Evolutionary conservation across 805 yeast species (phyloP).

Genomic region (Ogataea paraovalis): DNA sequence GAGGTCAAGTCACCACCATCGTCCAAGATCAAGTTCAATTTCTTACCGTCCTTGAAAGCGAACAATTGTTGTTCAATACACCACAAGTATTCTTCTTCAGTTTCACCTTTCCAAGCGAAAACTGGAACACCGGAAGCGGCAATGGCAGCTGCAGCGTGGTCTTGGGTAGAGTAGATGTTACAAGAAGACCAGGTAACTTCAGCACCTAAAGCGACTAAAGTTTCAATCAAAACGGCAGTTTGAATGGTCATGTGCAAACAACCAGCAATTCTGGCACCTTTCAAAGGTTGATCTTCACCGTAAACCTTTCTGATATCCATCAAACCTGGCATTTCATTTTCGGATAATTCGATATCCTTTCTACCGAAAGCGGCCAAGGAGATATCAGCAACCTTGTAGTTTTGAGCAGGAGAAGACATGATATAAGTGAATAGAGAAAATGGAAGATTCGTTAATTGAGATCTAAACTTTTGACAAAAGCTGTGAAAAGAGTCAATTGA

Average conservation of each 20-base stretch:
- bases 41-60: slow-evolving; percentile 93
- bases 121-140: slow-evolving; percentile 99
- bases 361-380: slow-evolving; percentile 99
- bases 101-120: slow-evolving; percentile 99
- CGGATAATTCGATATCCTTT: slow-evolving; percentile 98
- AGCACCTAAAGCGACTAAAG: slow-evolving; percentile 95
- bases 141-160: slow-evolving; percentile 99
- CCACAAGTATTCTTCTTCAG: slow-evolving; percentile 99
- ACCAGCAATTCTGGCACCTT: slow-evolving; percentile 98
- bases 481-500: not conserved
- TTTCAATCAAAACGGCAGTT: slow-evolving; percentile 98
- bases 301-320: slow-evolving; percentile 95
- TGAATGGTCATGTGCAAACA: slow-evolving; percentile 99
- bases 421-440: not conserved
- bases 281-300: slow-evolving; percentile 89
- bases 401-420: slow-evolving; percentile 61
- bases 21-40: slow-evolving; percentile 94
- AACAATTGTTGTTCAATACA: slow-evolving; percentile 99
- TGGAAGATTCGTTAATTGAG: not conserved
- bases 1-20: slow-evolving; percentile 99
- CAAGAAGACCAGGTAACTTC: slow-evolving; percentile 99
- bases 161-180: slow-evolving; percentile 99
- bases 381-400: slow-evolving; percentile 96
- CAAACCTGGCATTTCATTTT: slow-evolving; percentile 99
- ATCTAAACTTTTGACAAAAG: not conserved